Percentiles rank a stretch among this genome's conserved stretches.
phyloP scores from a whole-genome alignment of 140 eudicot genomes.

The Senecio squalidus region DNA sequence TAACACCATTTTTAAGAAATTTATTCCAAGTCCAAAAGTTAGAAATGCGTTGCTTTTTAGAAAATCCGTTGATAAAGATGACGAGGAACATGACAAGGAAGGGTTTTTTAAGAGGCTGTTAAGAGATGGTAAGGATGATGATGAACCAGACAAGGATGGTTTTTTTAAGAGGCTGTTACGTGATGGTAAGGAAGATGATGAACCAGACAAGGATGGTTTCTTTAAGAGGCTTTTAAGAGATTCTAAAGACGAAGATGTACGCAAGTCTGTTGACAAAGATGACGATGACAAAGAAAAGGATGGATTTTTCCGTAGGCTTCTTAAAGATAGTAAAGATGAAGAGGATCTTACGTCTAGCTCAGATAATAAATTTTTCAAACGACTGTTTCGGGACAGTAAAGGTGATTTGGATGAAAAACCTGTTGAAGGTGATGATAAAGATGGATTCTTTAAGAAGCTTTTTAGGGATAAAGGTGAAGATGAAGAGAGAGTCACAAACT shows the following conservation, averaged over 20 bases:
- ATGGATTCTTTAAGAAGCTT: constrained; percentile 67
- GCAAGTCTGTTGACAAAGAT: constrained; percentile 51
- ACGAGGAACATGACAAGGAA: constrained; percentile 68
- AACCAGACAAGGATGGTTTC: constrained; percentile 66
- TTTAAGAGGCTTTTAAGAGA: constrained; percentile 66
- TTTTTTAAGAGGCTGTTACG: constrained; percentile 72
- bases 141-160: constrained; percentile 75
- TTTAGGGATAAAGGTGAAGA: constrained; percentile 70
- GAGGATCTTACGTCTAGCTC: constrained; percentile 52
- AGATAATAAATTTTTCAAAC: constrained; percentile 76
- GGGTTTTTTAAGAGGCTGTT: constrained; percentile 66
- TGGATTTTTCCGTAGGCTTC: constrained; percentile 69
- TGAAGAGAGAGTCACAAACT: constrained; percentile 42
- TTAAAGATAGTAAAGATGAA: constrained; percentile 59
- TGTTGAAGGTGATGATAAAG: constrained; percentile 76
- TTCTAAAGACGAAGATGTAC: constrained; percentile 58
- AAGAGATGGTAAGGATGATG: constrained; percentile 49
- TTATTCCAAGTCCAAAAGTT: constrained; percentile 85
- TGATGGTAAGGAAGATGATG: constrained; percentile 57
- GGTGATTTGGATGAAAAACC: constrained; percentile 66
- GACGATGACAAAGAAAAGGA: constrained; percentile 73
- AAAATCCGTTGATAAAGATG: constrained; percentile 68
- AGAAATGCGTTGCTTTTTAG: constrained; percentile 82
- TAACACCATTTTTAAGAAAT: constrained; percentile 72
- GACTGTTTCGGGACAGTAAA: constrained; percentile 76